A percentile compares a stretch with the other conserved stretches of the same genome.
Evolutionary conservation across 148 eudicot species (phyloP).

Genomic region (Rhododendron henanense): DNA sequence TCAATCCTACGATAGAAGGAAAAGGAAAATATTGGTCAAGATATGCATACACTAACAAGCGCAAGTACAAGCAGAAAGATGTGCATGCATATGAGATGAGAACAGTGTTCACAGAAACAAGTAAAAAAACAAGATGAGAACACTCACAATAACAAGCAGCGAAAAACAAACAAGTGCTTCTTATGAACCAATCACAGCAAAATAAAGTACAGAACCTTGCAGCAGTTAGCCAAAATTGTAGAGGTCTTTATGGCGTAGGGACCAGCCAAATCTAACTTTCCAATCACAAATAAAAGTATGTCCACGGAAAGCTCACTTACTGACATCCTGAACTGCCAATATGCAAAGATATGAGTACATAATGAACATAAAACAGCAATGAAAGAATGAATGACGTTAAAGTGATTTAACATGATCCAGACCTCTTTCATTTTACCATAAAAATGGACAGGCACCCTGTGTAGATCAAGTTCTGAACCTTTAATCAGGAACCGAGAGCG

Average conservation of each 20-base stretch:
- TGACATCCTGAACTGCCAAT: constrained; percentile 62
- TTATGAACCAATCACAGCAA: not conserved
- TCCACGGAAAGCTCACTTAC: constrained; percentile 84
- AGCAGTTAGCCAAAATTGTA: constrained; percentile 67
- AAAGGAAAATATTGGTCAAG: not conserved
- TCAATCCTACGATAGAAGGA: not conserved
- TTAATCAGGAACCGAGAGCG: constrained; percentile 38
- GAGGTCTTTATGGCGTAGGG: constrained; percentile 72
- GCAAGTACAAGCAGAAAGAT: constrained; percentile 2
- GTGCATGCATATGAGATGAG: not conserved
- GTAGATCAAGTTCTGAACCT: constrained; percentile 34
- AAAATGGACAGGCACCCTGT: constrained; percentile 45
- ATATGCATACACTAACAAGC: not conserved
- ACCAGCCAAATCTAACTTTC: constrained; percentile 84
- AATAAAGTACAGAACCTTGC: constrained; percentile 59
- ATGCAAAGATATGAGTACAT: constrained; percentile 17
- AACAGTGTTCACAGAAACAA: not conserved
- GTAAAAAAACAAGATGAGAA: not conserved
- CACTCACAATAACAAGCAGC: not conserved
- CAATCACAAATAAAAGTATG: constrained; percentile 68
- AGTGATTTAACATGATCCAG: constrained; percentile 18
- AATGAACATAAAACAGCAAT: not conserved
- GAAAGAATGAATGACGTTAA: constrained; percentile 8
- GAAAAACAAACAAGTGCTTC: not conserved
- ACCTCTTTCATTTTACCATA: constrained; percentile 76